Evolutionary conservation across 768 basidiomycete species (phyloP), one percentile per base, ranked within the genome.

Genomic region (Roridomyces roridus): DNA sequence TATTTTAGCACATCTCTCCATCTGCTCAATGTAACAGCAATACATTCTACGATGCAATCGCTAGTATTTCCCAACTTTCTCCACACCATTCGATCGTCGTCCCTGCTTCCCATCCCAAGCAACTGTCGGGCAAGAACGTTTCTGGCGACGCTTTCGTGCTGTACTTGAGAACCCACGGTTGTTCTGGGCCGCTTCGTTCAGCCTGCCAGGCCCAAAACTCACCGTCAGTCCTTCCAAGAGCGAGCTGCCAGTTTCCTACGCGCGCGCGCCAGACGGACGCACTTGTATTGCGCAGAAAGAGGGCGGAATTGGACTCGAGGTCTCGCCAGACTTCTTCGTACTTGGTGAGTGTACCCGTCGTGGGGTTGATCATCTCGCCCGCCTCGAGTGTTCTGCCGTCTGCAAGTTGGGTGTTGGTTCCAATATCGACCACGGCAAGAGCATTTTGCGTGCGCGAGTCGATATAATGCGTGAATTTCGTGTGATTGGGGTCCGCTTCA

Each of bases 251-350:
- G 6, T 9, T 8, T n/a, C 61, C 61, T 15, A 45, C 61, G 5
- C 61, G 43, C 4, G 60, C 60, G 1, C 60, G 60, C 60, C 60
- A 62, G 15, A 54, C 48, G 3, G 56, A 50, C 12, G 24, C 31
- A 17, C 41, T 23, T 14, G 20, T 28, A 36, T 50, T 62, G 24
- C 48, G 52, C 20, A 63, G 20, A 20, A 63, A 55, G 18, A 63
- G 15, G 7, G 39, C 49, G 4, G 43, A 24, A 8, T 44, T 18
- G 34, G 51, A 51, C 25, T 69, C 68, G 39, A 68, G 67, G 45
- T 73, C 73, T 40, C 54, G 44, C 72, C 74, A 74, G 23, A 70
- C 57, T 54, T 74, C 73, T 51, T 76, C 72, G 44, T 73, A 74
- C 7, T 47, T 6, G 12, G 68, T 67, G 39, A 71, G 26, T 40